Evolutionary conservation across 75 land plant genomes (phyloP).

Genomic region (Pinus albicaulis): DNA sequence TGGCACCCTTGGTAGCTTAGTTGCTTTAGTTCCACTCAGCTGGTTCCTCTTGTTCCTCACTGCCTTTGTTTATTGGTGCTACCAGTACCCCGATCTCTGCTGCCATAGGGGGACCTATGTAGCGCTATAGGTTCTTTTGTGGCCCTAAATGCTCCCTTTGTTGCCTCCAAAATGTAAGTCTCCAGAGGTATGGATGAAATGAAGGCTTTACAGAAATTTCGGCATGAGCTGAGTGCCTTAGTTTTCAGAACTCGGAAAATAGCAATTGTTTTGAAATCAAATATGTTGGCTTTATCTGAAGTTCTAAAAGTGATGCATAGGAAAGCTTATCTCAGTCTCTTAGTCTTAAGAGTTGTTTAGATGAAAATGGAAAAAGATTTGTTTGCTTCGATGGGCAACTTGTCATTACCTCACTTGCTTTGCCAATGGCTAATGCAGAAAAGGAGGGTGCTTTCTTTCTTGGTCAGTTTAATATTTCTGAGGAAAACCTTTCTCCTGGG

Average conservation of each 20-base stretch:
- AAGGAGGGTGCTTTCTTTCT: constrained; percentile 63
- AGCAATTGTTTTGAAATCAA: constrained; percentile 17
- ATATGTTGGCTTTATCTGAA: constrained; percentile 4
- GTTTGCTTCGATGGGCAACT: constrained; percentile 56
- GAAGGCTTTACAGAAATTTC: constrained; percentile 33
- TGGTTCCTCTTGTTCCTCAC: too few species aligned
- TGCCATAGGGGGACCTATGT: too few species aligned
- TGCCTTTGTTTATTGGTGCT: too few species aligned
- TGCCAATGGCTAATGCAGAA: constrained; percentile 59
- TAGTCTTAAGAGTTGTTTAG: constrained; percentile 26
- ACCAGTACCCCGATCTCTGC: too few species aligned
- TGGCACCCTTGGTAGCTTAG: too few species aligned
- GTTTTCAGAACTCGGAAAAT: constrained; percentile 50
- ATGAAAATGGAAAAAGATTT: constrained; percentile 19
- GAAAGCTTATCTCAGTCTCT: constrained; percentile 41
- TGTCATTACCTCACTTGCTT: constrained; percentile 58
- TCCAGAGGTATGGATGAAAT: constrained; percentile 30
- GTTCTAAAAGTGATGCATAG: constrained; percentile 16
- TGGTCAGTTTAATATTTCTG: constrained; percentile 43
- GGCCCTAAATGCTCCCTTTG: too few species aligned
- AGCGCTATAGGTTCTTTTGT: too few species aligned
- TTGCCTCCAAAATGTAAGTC: neutral
- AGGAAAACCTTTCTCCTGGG: constrained; percentile 1
- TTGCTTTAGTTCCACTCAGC: too few species aligned
- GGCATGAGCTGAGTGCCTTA: constrained; percentile 32